Evolutionary conservation across 352 stramenopile species (phyloP).

Genomic region (Vaucheria bursata): DNA sequence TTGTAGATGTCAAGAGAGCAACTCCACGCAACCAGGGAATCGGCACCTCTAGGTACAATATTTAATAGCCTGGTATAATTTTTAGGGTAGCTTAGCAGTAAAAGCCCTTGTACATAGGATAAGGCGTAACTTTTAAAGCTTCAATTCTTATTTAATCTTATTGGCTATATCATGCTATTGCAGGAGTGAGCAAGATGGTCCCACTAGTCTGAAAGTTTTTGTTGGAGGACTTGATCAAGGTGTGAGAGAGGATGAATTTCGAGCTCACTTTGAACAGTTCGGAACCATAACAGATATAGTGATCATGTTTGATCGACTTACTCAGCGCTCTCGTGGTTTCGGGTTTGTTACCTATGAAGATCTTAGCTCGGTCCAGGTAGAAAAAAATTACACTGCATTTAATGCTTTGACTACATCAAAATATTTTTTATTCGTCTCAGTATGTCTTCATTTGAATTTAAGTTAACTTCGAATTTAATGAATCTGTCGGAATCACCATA

Average conservation of each 20-base stretch:
- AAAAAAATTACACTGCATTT: conserved; percentile 58
- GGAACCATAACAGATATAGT: conserved; percentile 73
- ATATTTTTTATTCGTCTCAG: too few relatives aligned
- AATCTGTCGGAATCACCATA: too few relatives aligned
- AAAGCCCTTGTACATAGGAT: not conserved
- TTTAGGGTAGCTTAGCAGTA: not conserved
- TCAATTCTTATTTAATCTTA: not conserved
- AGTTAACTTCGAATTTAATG: too few relatives aligned
- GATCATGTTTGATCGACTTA: conserved; percentile 79
- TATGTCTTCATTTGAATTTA: too few relatives aligned
- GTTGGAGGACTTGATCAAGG: conserved; percentile 42
- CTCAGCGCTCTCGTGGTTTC: conserved; percentile 72
- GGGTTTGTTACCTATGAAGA: conserved; percentile 79
- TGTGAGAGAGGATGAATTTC: conserved; percentile 75
- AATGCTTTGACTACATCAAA: conserved; percentile 70
- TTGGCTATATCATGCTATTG: too few relatives aligned
- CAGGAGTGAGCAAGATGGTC: not conserved
- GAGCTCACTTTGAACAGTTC: conserved; percentile 74
- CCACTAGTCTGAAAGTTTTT: conserved; percentile 27
- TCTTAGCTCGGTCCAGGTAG: conserved; percentile 50
- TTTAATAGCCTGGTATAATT: not conserved
- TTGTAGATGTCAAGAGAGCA: conserved; percentile 80
- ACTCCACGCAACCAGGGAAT: conserved; percentile 56
- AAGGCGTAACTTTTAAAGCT: not conserved
- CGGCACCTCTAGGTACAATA: not conserved